phyloP scores from a whole-genome alignment of 2,329 filamentous ascomycete genomes.

The Dactylella cylindrospora region DNA sequence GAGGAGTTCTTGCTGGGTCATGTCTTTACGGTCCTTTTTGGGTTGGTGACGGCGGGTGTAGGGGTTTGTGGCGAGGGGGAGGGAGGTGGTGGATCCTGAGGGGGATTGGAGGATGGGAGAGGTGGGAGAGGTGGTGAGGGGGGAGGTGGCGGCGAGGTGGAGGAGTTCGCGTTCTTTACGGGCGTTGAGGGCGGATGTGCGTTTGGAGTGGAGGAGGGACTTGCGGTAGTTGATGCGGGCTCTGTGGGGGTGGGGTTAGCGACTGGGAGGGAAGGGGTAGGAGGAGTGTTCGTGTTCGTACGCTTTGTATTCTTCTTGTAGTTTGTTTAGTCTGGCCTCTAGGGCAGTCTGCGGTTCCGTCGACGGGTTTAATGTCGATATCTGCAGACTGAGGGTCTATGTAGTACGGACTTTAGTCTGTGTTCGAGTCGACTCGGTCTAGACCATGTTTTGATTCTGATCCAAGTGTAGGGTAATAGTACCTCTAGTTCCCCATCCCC shows the following conservation, averaged over 20 bases:
- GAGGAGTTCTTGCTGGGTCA: slow-evolving; percentile 71
- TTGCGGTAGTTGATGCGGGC: slow-evolving; percentile 25
- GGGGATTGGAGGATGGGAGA: neutral
- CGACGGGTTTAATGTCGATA: slow-evolving; percentile 60
- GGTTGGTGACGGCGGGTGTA: slow-evolving; percentile 53
- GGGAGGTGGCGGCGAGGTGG: neutral
- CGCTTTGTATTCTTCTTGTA: slow-evolving; percentile 71
- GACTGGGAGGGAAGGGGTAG: neutral
- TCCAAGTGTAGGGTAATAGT: slow-evolving; percentile 53
- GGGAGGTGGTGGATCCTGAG: slow-evolving; percentile 35
- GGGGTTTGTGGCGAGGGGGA: slow-evolving; percentile 8
- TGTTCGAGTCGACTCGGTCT: slow-evolving; percentile 72
- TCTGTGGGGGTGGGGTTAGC: slow-evolving; percentile 10
- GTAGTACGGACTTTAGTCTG: slow-evolving; percentile 68
- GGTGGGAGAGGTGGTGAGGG: neutral
- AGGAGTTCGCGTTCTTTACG: slow-evolving; percentile 44
- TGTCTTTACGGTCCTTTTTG: slow-evolving; percentile 42
- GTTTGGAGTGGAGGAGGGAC: slow-evolving; percentile 35
- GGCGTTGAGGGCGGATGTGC: slow-evolving; percentile 19
- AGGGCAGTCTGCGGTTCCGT: slow-evolving; percentile 59
- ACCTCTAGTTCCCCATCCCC: slow-evolving; percentile 54
- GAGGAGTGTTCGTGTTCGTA: slow-evolving; percentile 52
- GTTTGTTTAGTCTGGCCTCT: slow-evolving; percentile 65
- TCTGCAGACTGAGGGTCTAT: slow-evolving; percentile 58
- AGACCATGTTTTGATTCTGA: slow-evolving; percentile 80